These are phyloP conservation scores for Cladosporium sp. DNA, from an alignment of 2,329 filamentous ascomycete genomes.

Conservation along the genomic window DNA sequence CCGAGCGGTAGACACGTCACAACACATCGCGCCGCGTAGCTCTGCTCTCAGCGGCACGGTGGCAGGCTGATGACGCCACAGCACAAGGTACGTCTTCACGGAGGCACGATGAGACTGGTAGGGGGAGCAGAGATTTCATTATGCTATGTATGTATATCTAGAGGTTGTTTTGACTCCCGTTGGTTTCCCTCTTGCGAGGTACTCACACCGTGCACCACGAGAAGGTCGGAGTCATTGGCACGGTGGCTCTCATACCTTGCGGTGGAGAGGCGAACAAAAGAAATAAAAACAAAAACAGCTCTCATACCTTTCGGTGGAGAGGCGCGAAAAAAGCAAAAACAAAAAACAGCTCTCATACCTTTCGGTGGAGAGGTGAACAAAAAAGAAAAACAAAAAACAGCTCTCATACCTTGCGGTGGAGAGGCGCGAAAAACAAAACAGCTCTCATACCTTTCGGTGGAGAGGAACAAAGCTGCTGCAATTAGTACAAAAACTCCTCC, in stretches of 20 bases:
- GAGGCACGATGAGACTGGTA: background rate
- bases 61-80: background rate
- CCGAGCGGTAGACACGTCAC: background rate
- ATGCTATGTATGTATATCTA: background rate
- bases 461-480: too few species aligned
- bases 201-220: conserved; percentile 14
- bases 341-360: too few species aligned
- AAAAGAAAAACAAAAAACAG: too few species aligned
- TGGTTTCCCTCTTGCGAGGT: conserved; percentile 16
- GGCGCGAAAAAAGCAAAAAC: too few species aligned
- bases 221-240: conserved; percentile 15
- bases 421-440: too few species aligned
- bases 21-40: background rate
- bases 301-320: too few species aligned
- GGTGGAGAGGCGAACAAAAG: too few species aligned
- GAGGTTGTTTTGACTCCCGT: background rate
- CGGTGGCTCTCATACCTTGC: background rate
- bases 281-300: too few species aligned
- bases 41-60: background rate
- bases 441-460: too few species aligned
- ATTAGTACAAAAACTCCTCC: background rate
- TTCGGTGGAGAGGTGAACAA: too few species aligned
- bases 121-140: background rate
- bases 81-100: background rate
- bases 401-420: too few species aligned